Conservation (phyloP, 805 yeast species). For the Yamadazyma nakazawae region DNA sequence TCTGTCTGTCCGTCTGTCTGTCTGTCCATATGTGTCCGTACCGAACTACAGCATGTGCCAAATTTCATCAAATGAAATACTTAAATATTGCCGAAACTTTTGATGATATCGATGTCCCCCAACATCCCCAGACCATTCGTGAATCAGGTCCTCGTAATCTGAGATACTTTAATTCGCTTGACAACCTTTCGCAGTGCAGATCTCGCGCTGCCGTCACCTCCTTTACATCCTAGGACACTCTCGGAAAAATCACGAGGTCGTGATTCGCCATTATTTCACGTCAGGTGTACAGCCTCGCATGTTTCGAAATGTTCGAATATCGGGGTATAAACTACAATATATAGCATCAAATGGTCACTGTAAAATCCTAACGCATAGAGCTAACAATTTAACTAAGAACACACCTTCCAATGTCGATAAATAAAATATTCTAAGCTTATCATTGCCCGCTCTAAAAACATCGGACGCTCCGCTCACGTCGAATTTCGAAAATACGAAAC, state of each 20-base stretch:
- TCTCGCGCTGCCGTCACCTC: not conserved
- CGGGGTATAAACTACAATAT: no score
- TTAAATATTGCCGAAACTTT: no score
- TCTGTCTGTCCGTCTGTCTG: no score
- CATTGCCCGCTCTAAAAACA: not conserved
- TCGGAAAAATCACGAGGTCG: not conserved
- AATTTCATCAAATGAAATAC: no score
- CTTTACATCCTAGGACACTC: not conserved
- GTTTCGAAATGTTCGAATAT: not conserved
- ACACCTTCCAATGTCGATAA: not conserved
- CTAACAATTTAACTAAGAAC: not conserved
- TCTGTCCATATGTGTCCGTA: no score
- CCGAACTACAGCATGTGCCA: no score
- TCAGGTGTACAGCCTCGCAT: slow-evolving; percentile 4
- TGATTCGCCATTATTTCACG: not conserved
- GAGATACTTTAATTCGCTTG: no score
- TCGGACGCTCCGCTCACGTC: slow-evolving; percentile 1
- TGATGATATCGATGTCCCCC: no score
- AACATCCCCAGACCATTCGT: no score
- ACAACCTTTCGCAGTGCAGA: no score
- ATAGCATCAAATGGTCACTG: not conserved
- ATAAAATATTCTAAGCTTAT: not conserved
- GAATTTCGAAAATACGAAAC: slow-evolving; percentile 8
- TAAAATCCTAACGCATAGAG: not conserved
- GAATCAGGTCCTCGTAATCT: no score